These are phyloP conservation scores for Aurantiochytrium sp. DNA, from an alignment of 108 stramenopile genomes.

Conservation along the genomic window DNA sequence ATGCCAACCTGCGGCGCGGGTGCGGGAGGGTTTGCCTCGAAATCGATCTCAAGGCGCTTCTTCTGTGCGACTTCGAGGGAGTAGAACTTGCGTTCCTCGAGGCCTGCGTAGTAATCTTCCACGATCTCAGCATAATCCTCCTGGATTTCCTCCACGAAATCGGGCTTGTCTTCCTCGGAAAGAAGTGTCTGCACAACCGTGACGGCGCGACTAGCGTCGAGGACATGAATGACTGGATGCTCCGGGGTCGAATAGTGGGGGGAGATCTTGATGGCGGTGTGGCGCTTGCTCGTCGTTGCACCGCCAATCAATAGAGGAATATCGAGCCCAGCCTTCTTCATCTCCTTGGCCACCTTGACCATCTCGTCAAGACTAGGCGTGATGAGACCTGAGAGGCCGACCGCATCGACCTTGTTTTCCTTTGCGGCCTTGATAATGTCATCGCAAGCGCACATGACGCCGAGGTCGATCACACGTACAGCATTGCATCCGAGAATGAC, in stretches of 20 bases:
- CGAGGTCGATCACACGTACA: constrained; percentile 98
- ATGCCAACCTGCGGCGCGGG: constrained; percentile 28
- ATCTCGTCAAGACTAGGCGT: constrained; percentile 99
- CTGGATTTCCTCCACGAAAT: constrained; percentile 81
- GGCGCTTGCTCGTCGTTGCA: constrained; percentile 98
- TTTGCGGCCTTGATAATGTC: constrained; percentile 81
- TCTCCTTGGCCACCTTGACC: constrained; percentile 96
- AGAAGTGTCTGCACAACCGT: constrained; percentile 88
- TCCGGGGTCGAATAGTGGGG: constrained; percentile 81
- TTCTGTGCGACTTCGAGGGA: constrained; percentile 76
- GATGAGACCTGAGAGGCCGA: constrained; percentile 96
- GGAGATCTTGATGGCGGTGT: constrained; percentile 96
- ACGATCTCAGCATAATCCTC: constrained; percentile 92
- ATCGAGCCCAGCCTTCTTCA: constrained; percentile 83
- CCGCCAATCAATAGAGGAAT: constrained; percentile 95
- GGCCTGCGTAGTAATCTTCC: constrained; percentile 92
- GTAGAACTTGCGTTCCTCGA: constrained; percentile 88
- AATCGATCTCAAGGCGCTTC: constrained; percentile 77
- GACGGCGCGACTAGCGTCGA: constrained; percentile 94
- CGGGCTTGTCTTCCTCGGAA: constrained; percentile 66
- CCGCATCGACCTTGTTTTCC: constrained; percentile 87
- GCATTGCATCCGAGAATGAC: constrained; percentile 99
- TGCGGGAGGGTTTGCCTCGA: constrained; percentile 71
- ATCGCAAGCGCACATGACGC: constrained; percentile 96
- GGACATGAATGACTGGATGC: constrained; percentile 96